Conservation (phyloP, 2,329 filamentous ascomycete genomes). For the Talaromyces funiculosus region DNA sequence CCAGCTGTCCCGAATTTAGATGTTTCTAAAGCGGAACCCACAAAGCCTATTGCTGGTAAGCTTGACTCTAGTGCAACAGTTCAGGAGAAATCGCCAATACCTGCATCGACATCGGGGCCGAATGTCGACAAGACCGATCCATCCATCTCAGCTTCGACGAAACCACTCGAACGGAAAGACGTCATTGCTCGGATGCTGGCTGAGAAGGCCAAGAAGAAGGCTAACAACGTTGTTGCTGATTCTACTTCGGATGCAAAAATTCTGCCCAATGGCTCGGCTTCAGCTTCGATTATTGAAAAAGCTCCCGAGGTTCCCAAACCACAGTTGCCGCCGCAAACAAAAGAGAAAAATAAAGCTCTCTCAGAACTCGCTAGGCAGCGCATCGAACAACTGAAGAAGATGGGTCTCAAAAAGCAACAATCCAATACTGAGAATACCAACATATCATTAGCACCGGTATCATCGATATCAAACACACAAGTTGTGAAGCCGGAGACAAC, state of each 20-base stretch:
- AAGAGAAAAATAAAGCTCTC: constrained; percentile 52
- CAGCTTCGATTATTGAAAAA: constrained; percentile 6
- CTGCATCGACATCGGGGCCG: background rate
- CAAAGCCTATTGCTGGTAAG: background rate
- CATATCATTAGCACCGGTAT: background rate
- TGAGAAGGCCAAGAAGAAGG: constrained; percentile 58
- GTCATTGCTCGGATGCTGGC: constrained; percentile 70
- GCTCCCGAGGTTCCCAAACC: constrained; percentile 6
- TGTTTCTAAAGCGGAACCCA: background rate
- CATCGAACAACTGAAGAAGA: constrained; percentile 66
- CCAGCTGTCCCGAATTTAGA: constrained; percentile 19
- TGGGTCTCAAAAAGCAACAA: constrained; percentile 36
- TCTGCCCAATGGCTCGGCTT: background rate
- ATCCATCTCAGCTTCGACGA: constrained; percentile 18
- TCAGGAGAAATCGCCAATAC: background rate
- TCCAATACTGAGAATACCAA: background rate
- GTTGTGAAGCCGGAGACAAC: background rate
- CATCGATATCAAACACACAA: background rate
- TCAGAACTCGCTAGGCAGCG: constrained; percentile 74
- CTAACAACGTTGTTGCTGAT: constrained; percentile 8
- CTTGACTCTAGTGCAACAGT: background rate
- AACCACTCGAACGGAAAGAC: constrained; percentile 63
- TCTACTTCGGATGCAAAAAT: background rate
- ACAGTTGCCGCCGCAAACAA: constrained; percentile 16
- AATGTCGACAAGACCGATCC: background rate